Base-by-base conservation (phyloP, 371 early-diverging fungal species). In the Rhizopus delemar region DNA sequence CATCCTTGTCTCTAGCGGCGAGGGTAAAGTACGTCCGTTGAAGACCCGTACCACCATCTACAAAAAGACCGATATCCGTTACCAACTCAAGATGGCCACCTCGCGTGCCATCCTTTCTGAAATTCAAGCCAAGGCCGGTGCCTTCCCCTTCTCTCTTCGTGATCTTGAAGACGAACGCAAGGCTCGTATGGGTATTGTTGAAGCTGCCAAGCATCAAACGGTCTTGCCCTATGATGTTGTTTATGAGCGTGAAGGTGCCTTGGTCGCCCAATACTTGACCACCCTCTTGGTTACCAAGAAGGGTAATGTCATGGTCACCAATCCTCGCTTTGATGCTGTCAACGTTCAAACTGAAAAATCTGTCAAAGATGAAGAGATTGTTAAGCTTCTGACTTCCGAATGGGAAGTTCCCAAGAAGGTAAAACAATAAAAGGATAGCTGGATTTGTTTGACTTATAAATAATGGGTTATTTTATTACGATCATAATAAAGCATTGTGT, bases 161-260 rank as follows among this genome's bases (percentile, higher is more conserved):
- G 73, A 81, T 62, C 69, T 86, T 66, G 88, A 86, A 8, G 96
- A 97, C 74, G 91, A 92, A 77, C 89, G 90, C 69, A 86, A 83
- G 80, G 93, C 91, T 29, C 91, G 94, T 63, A 84, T 96, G 90
- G 98, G 97, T 66, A 84, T 97, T 57, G 75, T 90, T 50, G 98
- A 97, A 75, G 93, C 92, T 77, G 80, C 83, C 65, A 90, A 90
- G 83, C 88, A 88, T 73, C 82, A 84, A 58, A 86, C 94, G 46
- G 89, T 94, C 33, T 78, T 80, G 55, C 86, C 95, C 46, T 94
- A 91, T 63, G 87, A 90, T 38, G 89, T 96, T 33, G 77, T 89
- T 67, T 87, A 88, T 70, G 95, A 95, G 68, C 92, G 92, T 83
- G 86, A 90, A 46, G 91, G 85, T 62, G 75, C 77, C 29, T 63